Conservation (phyloP, 495 filamentous ascomycete genomes). For the Eremomyces bilateralis region DNA sequence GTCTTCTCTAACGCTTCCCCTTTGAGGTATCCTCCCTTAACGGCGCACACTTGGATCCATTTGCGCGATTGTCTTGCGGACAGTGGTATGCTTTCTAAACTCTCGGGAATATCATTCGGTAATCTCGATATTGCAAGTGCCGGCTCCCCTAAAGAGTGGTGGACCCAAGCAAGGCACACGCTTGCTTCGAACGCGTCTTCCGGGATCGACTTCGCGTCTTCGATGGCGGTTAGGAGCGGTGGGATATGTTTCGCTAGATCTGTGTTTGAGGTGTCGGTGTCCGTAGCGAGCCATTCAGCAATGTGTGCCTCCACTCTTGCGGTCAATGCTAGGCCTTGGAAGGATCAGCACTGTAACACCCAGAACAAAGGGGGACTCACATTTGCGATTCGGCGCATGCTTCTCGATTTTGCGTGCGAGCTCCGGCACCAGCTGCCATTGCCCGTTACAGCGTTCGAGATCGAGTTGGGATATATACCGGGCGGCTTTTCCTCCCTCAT, state of each 20-base stretch:
- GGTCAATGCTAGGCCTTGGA: conserved; percentile 48
- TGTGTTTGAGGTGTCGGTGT: conserved; percentile 21
- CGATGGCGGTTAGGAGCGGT: conserved; percentile 38
- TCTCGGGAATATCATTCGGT: conserved; percentile 35
- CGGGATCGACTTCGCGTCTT: conserved; percentile 29
- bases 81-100: conserved; percentile 27
- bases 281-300: conserved; percentile 21
- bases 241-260: conserved; percentile 40
- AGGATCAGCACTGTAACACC: conserved; percentile 1
- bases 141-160: conserved; percentile 53
- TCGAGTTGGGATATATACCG: conserved; percentile 66
- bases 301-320: conserved; percentile 51
- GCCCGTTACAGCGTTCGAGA: conserved; percentile 63
- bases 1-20: conserved; percentile 43
- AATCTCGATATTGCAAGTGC: conserved; percentile 35
- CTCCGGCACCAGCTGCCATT: conserved; percentile 80
- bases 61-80: conserved; percentile 26
- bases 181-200: conserved; percentile 63
- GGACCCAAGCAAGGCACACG: conserved; percentile 63
- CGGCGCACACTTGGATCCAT: conserved; percentile 61
- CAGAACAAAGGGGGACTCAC: conserved; percentile 25
- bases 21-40: conserved; percentile 57
- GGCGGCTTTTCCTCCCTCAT: conserved; percentile 42
- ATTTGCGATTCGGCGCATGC: conserved; percentile 69
- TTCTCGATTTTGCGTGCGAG: conserved; percentile 78